phyloP scores from a whole-genome alignment of 495 filamentous ascomycete genomes.

The Hypoxylon crocopeplum region DNA sequence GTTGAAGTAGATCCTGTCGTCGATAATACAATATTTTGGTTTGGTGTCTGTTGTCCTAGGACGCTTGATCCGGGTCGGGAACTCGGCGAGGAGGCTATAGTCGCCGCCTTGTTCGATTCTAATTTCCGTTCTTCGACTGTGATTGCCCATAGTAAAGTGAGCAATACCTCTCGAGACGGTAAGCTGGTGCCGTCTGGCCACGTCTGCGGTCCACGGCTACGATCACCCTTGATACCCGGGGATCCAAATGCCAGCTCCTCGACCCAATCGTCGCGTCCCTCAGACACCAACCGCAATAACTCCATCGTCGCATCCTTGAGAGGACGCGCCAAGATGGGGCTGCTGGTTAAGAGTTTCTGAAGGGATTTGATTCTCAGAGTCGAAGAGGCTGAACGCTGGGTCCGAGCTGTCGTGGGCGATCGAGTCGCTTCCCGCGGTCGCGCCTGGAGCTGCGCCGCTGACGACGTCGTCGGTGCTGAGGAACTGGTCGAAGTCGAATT shows the following conservation, averaged over 20 bases:
- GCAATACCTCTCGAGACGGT: conserved; percentile 59
- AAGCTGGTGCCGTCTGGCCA: conserved; percentile 52
- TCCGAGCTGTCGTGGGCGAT: conserved; percentile 40
- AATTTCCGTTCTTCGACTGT: conserved; percentile 54
- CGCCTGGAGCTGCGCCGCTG: conserved; percentile 48
- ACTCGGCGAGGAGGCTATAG: conserved; percentile 29
- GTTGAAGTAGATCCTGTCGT: not conserved
- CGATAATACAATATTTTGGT: conserved; percentile 42
- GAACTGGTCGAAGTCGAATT: conserved; percentile 62
- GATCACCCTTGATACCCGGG: conserved; percentile 49
- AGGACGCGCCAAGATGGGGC: conserved; percentile 90
- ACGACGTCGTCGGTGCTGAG: conserved; percentile 55
- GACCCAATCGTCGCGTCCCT: conserved; percentile 49
- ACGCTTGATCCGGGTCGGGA: conserved; percentile 40
- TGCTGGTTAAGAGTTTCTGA: conserved; percentile 73
- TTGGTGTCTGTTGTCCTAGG: conserved; percentile 36
- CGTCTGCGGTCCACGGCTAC: conserved; percentile 45
- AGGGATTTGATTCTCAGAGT: conserved; percentile 59
- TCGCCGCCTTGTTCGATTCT: conserved; percentile 23
- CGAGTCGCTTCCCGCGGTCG: conserved; percentile 43
- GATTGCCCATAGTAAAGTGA: conserved; percentile 60
- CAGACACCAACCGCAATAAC: conserved; percentile 76
- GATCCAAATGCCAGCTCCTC: conserved; percentile 49
- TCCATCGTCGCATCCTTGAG: conserved; percentile 88
- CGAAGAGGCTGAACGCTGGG: conserved; percentile 44